Evolutionary conservation across 2,329 filamentous ascomycete genomes (phyloP).

Genomic region (Pyricularia sp.): DNA sequence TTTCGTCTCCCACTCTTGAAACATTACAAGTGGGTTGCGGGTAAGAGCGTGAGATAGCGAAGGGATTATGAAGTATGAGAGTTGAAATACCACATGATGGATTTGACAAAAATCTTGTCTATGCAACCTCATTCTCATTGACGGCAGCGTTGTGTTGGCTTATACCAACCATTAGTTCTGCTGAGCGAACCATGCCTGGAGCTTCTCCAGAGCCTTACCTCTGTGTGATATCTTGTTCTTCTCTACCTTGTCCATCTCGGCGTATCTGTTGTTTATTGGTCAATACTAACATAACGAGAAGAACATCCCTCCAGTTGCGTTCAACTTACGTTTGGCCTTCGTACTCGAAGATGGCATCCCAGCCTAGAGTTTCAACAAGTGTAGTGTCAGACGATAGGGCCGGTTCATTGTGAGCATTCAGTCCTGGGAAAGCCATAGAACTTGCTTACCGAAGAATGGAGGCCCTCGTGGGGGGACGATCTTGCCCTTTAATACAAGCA

Average conservation of each 20-base stretch:
- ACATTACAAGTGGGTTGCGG: not conserved
- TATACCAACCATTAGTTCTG: slow-evolving; percentile 1
- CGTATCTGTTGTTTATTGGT: slow-evolving; percentile 44
- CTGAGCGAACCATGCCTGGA: slow-evolving; percentile 69
- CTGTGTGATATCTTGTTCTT: slow-evolving; percentile 95
- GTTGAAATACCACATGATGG: not conserved
- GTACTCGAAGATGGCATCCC: slow-evolving; percentile 95
- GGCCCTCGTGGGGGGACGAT: slow-evolving; percentile 81
- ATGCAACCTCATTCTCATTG: not conserved
- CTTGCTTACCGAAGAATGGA: slow-evolving; percentile 64
- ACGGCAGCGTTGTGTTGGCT: not conserved
- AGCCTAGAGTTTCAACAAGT: slow-evolving; percentile 47
- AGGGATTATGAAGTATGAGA: not conserved
- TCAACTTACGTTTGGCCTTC: slow-evolving; percentile 64
- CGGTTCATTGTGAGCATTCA: not conserved
- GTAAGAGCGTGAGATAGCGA: not conserved
- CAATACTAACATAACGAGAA: not conserved
- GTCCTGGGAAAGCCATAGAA: not conserved
- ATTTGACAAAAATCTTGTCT: not conserved
- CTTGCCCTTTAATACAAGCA: slow-evolving; percentile 40
- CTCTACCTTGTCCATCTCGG: slow-evolving; percentile 82
- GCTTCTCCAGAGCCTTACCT: slow-evolving; percentile 74
- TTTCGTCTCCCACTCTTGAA: not conserved
- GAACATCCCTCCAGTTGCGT: not conserved
- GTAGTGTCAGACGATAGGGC: not conserved